Percentiles rank a stretch among this genome's conserved stretches.
These are phyloP conservation scores for Prunella vulgaris DNA, from an alignment of 257 asterid species.

Conservation along the genomic window DNA sequence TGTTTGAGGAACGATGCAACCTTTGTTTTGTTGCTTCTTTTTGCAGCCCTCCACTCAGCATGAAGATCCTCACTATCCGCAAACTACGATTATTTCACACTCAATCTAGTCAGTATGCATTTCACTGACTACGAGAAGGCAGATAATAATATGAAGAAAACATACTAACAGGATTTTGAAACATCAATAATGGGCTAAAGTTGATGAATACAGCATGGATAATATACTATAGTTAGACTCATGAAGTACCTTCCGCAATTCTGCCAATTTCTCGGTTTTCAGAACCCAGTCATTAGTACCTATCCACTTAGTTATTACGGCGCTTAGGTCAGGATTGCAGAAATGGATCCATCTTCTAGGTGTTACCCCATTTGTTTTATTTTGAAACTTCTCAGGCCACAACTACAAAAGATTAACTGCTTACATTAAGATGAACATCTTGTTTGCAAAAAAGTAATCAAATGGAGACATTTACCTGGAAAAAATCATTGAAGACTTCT, in stretches of 20 bases:
- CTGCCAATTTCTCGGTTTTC: constrained; percentile 61
- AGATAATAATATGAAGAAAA: neutral
- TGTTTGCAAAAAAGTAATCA: constrained; percentile 7
- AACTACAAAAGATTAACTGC: constrained; percentile 38
- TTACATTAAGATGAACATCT: constrained; percentile 14
- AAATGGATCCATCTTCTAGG: constrained; percentile 85
- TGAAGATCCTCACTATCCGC: constrained; percentile 82
- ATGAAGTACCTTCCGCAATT: constrained; percentile 57
- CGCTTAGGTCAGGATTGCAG: constrained; percentile 72
- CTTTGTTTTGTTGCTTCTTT: constrained; percentile 60
- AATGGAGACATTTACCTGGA: constrained; percentile 43
- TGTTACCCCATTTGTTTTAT: constrained; percentile 87
- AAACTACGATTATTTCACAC: constrained; percentile 46
- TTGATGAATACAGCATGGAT: neutral
- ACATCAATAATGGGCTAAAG: constrained; percentile 12
- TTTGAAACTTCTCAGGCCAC: constrained; percentile 84
- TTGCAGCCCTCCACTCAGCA: constrained; percentile 68
- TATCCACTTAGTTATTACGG: constrained; percentile 69
- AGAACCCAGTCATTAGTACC: constrained; percentile 74
- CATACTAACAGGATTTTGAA: neutral
- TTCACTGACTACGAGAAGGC: neutral
- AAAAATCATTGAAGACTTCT: constrained; percentile 75
- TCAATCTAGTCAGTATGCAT: constrained; percentile 22
- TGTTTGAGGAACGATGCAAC: constrained; percentile 63
- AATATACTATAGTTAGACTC: neutral